A percentile compares a stretch with the other conserved stretches of the same genome.
phyloP scores from a whole-genome alignment of 768 basidiomycete species.

The Pleurotus cornucopiae region DNA sequence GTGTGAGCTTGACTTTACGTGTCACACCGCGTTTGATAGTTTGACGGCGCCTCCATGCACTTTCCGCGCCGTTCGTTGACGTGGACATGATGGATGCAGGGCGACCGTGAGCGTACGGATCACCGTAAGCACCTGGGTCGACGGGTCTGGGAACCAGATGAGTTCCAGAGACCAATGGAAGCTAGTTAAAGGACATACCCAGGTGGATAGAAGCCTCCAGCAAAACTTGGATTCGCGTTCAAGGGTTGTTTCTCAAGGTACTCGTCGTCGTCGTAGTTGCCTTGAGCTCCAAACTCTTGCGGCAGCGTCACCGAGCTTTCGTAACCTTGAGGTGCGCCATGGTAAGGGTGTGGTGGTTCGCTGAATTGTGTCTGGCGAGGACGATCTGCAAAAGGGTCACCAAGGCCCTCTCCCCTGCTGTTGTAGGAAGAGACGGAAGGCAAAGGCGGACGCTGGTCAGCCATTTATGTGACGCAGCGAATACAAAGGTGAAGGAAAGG shows the following conservation, averaged over 20 bases:
- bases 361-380: constrained; percentile 58
- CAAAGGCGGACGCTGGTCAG: constrained; percentile 32
- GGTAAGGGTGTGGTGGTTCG: constrained; percentile 46
- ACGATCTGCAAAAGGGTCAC: constrained; percentile 74
- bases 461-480: constrained; percentile 19
- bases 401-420: constrained; percentile 29
- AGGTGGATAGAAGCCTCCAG: constrained; percentile 73
- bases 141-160: constrained; percentile 32
- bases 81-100: constrained; percentile 49
- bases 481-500: constrained; percentile 7
- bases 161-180: no score
- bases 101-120: constrained; percentile 51
- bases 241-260: constrained; percentile 75
- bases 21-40: constrained; percentile 90
- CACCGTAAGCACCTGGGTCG: constrained; percentile 62
- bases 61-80: constrained; percentile 54
- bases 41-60: constrained; percentile 72
- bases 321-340: constrained; percentile 40
- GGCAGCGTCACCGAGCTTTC: constrained; percentile 56
- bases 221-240: constrained; percentile 50
- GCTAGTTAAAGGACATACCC: constrained; percentile 38
- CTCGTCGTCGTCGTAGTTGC: constrained; percentile 60
- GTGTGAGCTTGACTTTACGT: constrained; percentile 90
- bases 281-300: constrained; percentile 42
- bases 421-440: constrained; percentile 28